Conservation (phyloP, 352 stramenopile species). For the Globisporangium nagaii region DNA sequence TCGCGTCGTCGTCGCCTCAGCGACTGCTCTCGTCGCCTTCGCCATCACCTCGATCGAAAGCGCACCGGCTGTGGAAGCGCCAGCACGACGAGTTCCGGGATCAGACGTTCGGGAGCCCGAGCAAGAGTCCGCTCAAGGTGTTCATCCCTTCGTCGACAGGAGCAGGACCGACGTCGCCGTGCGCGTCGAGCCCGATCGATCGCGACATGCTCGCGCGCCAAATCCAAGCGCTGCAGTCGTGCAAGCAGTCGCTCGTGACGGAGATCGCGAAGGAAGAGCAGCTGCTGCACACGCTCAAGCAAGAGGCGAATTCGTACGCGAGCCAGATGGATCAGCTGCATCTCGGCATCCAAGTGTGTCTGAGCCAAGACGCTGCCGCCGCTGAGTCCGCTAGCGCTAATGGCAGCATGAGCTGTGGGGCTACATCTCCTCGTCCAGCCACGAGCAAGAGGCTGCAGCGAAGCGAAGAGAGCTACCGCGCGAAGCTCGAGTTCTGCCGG, state of each 20-base stretch:
- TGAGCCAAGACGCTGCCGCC: constrained; percentile 14
- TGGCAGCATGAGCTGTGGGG: not conserved
- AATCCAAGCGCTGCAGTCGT: constrained; percentile 59
- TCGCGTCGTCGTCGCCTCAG: not conserved
- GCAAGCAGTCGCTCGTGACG: constrained; percentile 51
- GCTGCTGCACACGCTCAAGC: constrained; percentile 51
- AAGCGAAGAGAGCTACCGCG: constrained; percentile 37
- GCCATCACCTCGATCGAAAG: constrained; percentile 12
- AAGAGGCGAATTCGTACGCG: constrained; percentile 31
- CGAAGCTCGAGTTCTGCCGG: constrained; percentile 48
- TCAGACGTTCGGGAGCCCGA: constrained; percentile 9
- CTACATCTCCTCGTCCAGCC: not conserved
- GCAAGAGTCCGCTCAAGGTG: constrained; percentile 5
- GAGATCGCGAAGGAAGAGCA: constrained; percentile 67
- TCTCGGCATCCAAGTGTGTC: constrained; percentile 40
- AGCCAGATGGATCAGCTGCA: constrained; percentile 53
- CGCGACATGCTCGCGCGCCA: constrained; percentile 39
- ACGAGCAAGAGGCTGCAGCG: constrained; percentile 17
- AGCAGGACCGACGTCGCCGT: not conserved
- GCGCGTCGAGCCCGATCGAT: constrained; percentile 18
- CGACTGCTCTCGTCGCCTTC: constrained; percentile 14
- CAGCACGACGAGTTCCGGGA: constrained; percentile 22
- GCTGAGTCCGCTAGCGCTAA: not conserved
- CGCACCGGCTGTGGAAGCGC: constrained; percentile 15
- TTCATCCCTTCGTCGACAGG: not conserved